phyloP scores from a whole-genome alignment of 2,329 filamentous ascomycete species.

The Gremmenia infestans region DNA sequence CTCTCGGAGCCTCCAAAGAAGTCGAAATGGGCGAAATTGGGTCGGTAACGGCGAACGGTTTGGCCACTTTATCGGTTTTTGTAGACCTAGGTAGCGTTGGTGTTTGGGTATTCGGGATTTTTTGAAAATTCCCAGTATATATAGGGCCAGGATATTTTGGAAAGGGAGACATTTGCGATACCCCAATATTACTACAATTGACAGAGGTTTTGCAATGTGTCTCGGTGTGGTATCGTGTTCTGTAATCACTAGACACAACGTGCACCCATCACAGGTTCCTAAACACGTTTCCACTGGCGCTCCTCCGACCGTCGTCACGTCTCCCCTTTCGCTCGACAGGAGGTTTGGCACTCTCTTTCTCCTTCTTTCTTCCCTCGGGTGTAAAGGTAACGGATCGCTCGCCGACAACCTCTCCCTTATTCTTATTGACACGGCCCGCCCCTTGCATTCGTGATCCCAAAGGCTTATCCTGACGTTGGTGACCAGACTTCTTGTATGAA shows the following conservation, averaged over 20 bases:
- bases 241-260: neutral
- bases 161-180: neutral
- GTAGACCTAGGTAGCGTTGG: constrained; percentile 6
- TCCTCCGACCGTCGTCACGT: constrained; percentile 48
- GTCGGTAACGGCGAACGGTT: constrained; percentile 17
- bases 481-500: constrained; percentile 55
- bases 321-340: constrained; percentile 20
- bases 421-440: constrained; percentile 42
- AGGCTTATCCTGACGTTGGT: constrained; percentile 47
- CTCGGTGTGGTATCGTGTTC: neutral
- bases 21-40: constrained; percentile 28
- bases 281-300: constrained; percentile 73
- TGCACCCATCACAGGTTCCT: constrained; percentile 50
- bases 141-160: neutral
- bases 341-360: constrained; percentile 33
- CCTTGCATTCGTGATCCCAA: constrained; percentile 53
- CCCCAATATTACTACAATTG: neutral
- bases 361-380: constrained; percentile 52
- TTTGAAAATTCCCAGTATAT: constrained; percentile 7
- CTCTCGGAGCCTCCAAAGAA: constrained; percentile 28
- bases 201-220: neutral
- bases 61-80: constrained; percentile 9
- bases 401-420: constrained; percentile 48
- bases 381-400: constrained; percentile 70
- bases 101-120: constrained; percentile 2